Percentiles rank a stretch among this genome's conserved stretches.
These are phyloP conservation scores for Cryptococcus neoformans DNA, from an alignment of 1,284 basidiomycete species.

Conservation along the genomic window DNA sequence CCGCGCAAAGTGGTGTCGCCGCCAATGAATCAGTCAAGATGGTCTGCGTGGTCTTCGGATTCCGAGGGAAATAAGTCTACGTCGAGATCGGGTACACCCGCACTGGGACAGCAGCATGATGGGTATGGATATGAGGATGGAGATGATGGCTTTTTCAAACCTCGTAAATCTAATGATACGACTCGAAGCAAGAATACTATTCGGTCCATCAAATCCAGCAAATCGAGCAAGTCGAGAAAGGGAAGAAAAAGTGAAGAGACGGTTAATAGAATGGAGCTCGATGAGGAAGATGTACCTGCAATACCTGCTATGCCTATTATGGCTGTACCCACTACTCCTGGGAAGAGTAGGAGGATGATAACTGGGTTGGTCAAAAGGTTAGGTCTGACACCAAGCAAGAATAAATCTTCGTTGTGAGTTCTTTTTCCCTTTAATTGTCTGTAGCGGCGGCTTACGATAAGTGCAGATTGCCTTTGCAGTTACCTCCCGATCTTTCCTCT, in stretches of 20 bases:
- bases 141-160: conserved; percentile 14
- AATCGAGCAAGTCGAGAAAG: neutral
- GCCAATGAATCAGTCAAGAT: conserved; percentile 19
- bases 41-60: conserved; percentile 18
- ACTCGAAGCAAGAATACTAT: conserved; percentile 11
- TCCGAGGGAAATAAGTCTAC: conserved; percentile 1
- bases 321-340: conserved; percentile 21
- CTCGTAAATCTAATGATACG: conserved; percentile 28
- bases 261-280: conserved; percentile 15
- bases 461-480: neutral
- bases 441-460: neutral
- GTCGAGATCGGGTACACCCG: no score
- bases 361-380: conserved; percentile 25
- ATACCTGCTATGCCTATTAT: conserved; percentile 14
- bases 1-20: conserved; percentile 4
- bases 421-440: neutral
- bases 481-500: neutral
- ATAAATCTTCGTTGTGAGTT: conserved; percentile 9
- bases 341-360: conserved; percentile 24
- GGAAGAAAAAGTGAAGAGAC: conserved; percentile 19
- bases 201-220: conserved; percentile 13
- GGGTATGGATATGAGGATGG: neutral
- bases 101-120: no score
- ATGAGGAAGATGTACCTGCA: conserved; percentile 10
- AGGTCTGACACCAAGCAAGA: conserved; percentile 34